Evolutionary conservation across 371 early-diverging fungal species (phyloP).

Genomic region (Mucor racemosus): DNA sequence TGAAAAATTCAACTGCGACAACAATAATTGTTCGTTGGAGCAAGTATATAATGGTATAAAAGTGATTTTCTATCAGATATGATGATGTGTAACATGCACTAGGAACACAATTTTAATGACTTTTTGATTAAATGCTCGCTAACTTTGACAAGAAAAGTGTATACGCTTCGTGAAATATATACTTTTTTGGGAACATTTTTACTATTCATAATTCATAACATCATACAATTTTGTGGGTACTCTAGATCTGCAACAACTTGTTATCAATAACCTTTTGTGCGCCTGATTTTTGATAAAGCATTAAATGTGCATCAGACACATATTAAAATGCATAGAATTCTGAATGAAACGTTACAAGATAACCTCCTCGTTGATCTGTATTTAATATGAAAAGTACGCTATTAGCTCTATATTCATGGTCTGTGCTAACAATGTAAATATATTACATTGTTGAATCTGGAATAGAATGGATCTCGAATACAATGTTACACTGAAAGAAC

Average conservation of each 20-base stretch:
- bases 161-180: neutral
- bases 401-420: neutral
- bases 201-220: neutral
- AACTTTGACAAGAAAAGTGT: neutral
- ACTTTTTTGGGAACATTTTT: neutral
- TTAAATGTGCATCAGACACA: too few relatives aligned
- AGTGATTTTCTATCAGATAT: constrained; percentile 2
- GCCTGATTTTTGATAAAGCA: neutral
- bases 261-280: neutral
- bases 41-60: too few relatives aligned
- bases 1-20: too few relatives aligned
- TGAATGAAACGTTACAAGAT: too few relatives aligned
- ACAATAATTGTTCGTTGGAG: neutral
- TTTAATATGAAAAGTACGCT: too few relatives aligned
- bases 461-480: neutral
- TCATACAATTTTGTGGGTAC: neutral
- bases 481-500: neutral
- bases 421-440: neutral
- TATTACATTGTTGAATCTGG: neutral
- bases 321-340: too few relatives aligned
- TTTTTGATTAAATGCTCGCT: neutral
- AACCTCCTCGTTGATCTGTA: too few relatives aligned
- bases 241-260: too few relatives aligned
- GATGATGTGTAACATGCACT: neutral
- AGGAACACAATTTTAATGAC: constrained; percentile 2